These are phyloP conservation scores for Filosporella fistucella DNA, from an alignment of 495 filamentous ascomycete genomes.

Conservation along the genomic window DNA sequence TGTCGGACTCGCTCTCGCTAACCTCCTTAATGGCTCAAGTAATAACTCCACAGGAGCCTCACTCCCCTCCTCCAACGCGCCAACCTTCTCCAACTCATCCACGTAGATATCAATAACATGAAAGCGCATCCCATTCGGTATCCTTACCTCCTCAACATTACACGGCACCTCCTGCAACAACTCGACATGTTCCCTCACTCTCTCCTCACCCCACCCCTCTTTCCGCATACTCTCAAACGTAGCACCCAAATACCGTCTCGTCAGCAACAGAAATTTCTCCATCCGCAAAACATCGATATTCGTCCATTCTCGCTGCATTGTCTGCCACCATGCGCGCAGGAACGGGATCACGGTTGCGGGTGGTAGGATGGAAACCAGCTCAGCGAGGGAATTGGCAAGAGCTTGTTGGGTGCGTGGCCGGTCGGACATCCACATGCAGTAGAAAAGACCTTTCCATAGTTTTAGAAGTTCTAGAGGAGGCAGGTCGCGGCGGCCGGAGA, in stretches of 20 bases:
- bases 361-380: slow-evolving; percentile 62
- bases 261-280: slow-evolving; percentile 88
- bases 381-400: slow-evolving; percentile 72
- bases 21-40: slow-evolving; percentile 53
- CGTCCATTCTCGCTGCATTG: slow-evolving; percentile 76
- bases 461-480: slow-evolving; percentile 76
- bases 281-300: slow-evolving; percentile 80
- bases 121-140: slow-evolving; percentile 79
- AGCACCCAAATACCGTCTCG: slow-evolving; percentile 69
- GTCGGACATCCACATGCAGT: slow-evolving; percentile 94
- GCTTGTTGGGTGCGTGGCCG: slow-evolving; percentile 82
- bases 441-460: slow-evolving; percentile 96
- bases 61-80: slow-evolving; percentile 38
- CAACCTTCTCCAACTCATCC: slow-evolving; percentile 72
- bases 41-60: slow-evolving; percentile 45
- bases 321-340: slow-evolving; percentile 82
- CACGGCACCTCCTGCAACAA: slow-evolving; percentile 37
- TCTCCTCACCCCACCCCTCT: slow-evolving; percentile 29
- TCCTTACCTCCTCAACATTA: slow-evolving; percentile 37
- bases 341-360: slow-evolving; percentile 59
- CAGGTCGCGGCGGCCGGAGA: slow-evolving; percentile 62
- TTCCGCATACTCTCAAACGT: slow-evolving; percentile 53
- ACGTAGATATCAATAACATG: slow-evolving; percentile 91
- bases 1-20: slow-evolving; percentile 52
- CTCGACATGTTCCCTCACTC: slow-evolving; percentile 19